Percentiles rank a stretch among this genome's conserved stretches.
Conservation (phyloP, 2,329 filamentous ascomycete species). For the Stachybotrys chartarum region DNA sequence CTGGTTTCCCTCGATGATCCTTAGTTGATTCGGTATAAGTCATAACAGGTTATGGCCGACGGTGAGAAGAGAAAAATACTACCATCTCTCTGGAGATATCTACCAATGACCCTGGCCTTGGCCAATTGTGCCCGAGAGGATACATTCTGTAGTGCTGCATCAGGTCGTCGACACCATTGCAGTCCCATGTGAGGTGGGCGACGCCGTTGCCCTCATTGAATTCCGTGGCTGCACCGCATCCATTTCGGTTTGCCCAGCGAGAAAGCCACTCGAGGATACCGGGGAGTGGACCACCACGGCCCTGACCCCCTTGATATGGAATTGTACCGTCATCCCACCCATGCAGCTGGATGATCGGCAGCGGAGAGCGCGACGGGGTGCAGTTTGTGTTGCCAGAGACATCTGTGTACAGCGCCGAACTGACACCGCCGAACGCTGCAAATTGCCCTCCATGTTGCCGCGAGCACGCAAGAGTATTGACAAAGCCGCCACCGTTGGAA, state of each 20-base stretch:
- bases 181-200: background rate
- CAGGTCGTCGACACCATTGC: background rate
- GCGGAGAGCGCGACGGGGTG: constrained; percentile 26
- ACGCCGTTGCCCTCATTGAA: background rate
- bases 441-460: constrained; percentile 26
- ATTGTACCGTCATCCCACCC: constrained; percentile 39
- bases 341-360: constrained; percentile 44
- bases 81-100: background rate
- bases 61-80: background rate
- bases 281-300: constrained; percentile 34
- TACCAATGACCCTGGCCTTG: background rate
- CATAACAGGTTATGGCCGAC: too few relatives aligned
- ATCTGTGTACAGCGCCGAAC: constrained; percentile 35
- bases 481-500: constrained; percentile 39
- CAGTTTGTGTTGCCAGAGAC: constrained; percentile 17
- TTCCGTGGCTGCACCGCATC: constrained; percentile 4
- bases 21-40: too few relatives aligned
- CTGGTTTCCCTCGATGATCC: too few relatives aligned
- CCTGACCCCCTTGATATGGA: constrained; percentile 31
- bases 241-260: constrained; percentile 28
- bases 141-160: background rate
- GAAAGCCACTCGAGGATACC: constrained; percentile 30
- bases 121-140: background rate
- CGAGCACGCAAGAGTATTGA: constrained; percentile 32
- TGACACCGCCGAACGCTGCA: constrained; percentile 32